Evolutionary conservation across 345 rosid genomes (phyloP).

Genomic region (Corchorus capsularis): DNA sequence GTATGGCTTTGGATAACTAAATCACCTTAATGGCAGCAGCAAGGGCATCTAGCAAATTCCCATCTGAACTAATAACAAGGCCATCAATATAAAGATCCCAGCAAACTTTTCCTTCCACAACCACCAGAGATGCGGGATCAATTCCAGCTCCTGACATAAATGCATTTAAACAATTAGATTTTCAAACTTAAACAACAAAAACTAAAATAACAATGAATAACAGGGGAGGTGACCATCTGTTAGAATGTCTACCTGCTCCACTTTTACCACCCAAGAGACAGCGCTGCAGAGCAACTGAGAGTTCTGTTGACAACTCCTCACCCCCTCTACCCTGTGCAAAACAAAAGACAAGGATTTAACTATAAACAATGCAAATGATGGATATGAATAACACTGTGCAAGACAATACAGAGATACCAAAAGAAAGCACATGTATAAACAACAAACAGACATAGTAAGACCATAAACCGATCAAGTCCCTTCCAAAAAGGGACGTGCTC

Average conservation of each 20-base stretch:
- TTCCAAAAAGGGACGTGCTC: neutral
- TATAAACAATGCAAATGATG: neutral
- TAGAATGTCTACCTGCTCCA: constrained; percentile 63
- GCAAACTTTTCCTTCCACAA: constrained; percentile 80
- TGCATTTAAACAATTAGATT: constrained; percentile 15
- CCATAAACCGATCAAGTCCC: neutral
- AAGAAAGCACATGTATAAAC: neutral
- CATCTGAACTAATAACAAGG: constrained; percentile 85
- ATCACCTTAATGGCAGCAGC: constrained; percentile 87
- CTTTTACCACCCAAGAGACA: constrained; percentile 92
- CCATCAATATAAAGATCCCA: constrained; percentile 95
- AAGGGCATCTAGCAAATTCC: constrained; percentile 77
- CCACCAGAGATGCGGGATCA: constrained; percentile 66
- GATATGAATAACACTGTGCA: neutral
- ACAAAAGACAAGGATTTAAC: constrained; percentile 5
- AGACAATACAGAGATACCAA: neutral
- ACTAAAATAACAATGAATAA: neutral
- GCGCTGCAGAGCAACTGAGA: constrained; percentile 62
- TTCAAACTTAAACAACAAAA: constrained; percentile 12
- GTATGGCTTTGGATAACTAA: neutral
- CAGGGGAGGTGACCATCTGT: neutral
- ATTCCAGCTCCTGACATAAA: constrained; percentile 75
- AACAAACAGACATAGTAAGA: neutral
- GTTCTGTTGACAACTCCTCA: constrained; percentile 85
- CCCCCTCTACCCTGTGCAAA: constrained; percentile 85